Base-by-base conservation (phyloP, 352 stramenopile genomes). In the Globisporangium nunn region DNA sequence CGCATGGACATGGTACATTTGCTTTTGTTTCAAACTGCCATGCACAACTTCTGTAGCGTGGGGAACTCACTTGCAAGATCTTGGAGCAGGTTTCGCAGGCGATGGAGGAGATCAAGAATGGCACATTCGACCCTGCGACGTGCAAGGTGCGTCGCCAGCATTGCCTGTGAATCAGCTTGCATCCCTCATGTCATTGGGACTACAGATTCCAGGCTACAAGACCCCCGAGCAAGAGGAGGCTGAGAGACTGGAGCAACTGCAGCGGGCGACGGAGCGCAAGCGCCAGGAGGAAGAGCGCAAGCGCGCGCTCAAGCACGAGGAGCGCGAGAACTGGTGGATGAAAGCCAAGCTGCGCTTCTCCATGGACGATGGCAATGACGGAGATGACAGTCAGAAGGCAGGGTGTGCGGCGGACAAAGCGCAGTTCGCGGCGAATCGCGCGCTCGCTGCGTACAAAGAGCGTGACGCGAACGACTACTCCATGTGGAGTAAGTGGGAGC, bases 401-500 rank as follows among this genome's bases (percentile, higher is more conserved):
- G 68, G 17, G 49, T 14, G 28, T 37, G 31, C 18, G 37, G 23
- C 47, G 1, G 39, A 49, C 2, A 56, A 47, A 23, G 41, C 31
- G 17, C 49, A 60, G 54, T 12, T 90, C 66, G 51, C 58, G 64
- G 74, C 70, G 3, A 91, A 84, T 49, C 83, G 81, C 37, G 63
- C 87, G 7, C 61, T 91, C 2, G 66, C 68, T 4, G 78, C 81
- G 29, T 91, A 89, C 62, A 91, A 90, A 54, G 56, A 75, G 3
- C 75, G 78, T 3, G 83, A 93, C 49, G 80, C 77, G 29, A 93
- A 91, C 59, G 80, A 91, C 67, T 93, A 91, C 64, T 93, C 83
- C 6, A 18, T 78, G n/a, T 93, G 83, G 83, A 33, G 70, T 28
- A 68, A 68, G n/a, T 93, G 83, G 81, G 74, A 78, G 33, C 81